Conservation (phyloP, 2,329 filamentous ascomycete genomes). For the Aspergillus terreus region DNA sequence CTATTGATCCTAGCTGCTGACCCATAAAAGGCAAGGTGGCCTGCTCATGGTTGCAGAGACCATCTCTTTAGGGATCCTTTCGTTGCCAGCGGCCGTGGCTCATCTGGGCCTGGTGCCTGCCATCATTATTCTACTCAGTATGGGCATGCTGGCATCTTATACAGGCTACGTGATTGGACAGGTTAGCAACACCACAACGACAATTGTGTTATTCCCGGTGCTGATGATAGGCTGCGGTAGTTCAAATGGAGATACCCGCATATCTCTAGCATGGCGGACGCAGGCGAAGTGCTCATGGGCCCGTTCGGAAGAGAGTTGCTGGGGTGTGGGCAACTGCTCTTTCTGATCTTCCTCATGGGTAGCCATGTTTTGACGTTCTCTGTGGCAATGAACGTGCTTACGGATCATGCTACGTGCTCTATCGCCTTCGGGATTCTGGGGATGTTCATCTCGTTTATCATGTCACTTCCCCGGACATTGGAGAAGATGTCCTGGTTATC, state of each 20-base stretch:
- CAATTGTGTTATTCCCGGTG: too few relatives aligned
- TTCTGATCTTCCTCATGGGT: constrained; percentile 66
- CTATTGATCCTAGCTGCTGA: constrained; percentile 22
- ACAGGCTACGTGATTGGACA: constrained; percentile 59
- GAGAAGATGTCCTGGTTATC: constrained; percentile 61
- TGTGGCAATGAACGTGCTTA: constrained; percentile 65
- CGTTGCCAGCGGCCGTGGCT: constrained; percentile 52
- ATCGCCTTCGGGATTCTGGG: constrained; percentile 62
- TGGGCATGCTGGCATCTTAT: constrained; percentile 56
- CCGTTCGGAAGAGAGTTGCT: constrained; percentile 59
- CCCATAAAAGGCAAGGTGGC: constrained; percentile 37
- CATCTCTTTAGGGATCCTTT: constrained; percentile 55
- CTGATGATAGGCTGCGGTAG: too few relatives aligned
- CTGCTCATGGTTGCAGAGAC: constrained; percentile 57
- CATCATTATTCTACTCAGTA: constrained; percentile 49
- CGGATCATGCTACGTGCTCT: constrained; percentile 59
- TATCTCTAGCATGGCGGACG: constrained; percentile 65
- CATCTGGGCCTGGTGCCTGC: constrained; percentile 53
- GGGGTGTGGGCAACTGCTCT: constrained; percentile 59
- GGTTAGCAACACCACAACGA: constrained; percentile 29
- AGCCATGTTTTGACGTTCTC: constrained; percentile 69
- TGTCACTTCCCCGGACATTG: constrained; percentile 60
- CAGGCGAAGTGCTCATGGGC: constrained; percentile 60
- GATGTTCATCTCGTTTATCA: constrained; percentile 54
- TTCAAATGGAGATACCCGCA: constrained; percentile 53